Evolutionary conservation across 176 grass and related monocot genomes (phyloP), one percentile per base, ranked within the genome.

Genomic region (Avena atlantica): DNA sequence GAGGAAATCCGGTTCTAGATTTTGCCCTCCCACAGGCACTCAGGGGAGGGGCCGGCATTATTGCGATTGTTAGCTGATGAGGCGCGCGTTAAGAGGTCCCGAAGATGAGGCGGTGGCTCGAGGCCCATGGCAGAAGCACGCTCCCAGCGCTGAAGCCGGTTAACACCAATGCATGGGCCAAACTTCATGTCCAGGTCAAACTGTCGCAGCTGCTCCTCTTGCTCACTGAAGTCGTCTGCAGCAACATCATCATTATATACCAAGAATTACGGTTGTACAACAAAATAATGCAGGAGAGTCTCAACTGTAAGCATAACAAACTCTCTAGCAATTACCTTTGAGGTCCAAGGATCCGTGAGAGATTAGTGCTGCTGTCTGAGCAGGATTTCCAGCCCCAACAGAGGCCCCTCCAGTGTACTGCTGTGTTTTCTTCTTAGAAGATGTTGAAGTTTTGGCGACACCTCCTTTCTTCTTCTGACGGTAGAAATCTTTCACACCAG

Each of bases 21-120:
- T 59, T 89, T 85, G 25, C 88, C 88, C 63, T 93, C 91, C 91
- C 91, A 93, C n/a, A 93, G 88, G 78, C 91, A 93, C 48, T 93
- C 88, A 23, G 23, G 37, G 17, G 70, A 88, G 21, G 52, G 82
- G 1, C 51, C 8, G 1, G 51, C 25, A 0, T 68, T 80, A 31
- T 23, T 56, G 52, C 0, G 61, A 55, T 67, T 84, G 57, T 76
- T 62, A 24, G 40, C 49, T 1, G 72, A 78, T 13, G 77, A 4
- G 31, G 45, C 5, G 0, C 1, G 21, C 4, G 65, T 20, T 12
- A 90, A 70, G 11, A 93, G 56, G 24, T 90, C 85, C 57, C 37
- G 37, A 76, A 93, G 49, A 45, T 90, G 88, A 71, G 82, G 42
- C 23, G 91, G 88, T 49, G 91, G 88, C 36, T 90, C 64, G 67